phyloP scores from a whole-genome alignment of 1,284 basidiomycete species.

The Takashimella tepidaria region DNA sequence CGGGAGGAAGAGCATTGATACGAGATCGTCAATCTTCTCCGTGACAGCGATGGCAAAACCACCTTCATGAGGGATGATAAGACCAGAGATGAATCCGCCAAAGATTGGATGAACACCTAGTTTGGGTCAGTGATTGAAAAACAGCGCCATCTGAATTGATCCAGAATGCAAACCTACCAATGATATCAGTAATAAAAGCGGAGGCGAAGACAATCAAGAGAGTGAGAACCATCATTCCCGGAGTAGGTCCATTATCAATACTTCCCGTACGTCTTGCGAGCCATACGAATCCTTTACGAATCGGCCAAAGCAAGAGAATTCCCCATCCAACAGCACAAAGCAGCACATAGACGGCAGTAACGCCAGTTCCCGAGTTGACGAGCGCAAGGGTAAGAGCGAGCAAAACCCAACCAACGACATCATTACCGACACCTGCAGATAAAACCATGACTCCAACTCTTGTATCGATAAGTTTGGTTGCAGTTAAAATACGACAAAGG shows the following conservation, averaged over 20 bases:
- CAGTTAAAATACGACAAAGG: conserved; percentile 66
- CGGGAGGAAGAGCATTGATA: conserved; percentile 65
- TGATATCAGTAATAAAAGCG: conserved; percentile 83
- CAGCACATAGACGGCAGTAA: conserved; percentile 76
- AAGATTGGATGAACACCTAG: conserved; percentile 69
- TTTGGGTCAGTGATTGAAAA: no score
- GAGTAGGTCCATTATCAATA: conserved; percentile 64
- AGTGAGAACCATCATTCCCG: conserved; percentile 69
- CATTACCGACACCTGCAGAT: conserved; percentile 90
- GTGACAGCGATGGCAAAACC: conserved; percentile 73
- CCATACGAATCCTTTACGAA: conserved; percentile 61
- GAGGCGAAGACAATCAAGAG: conserved; percentile 70
- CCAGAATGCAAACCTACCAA: conserved; percentile 56
- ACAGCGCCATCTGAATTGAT: background rate
- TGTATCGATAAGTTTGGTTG: conserved; percentile 72
- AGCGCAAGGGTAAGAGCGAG: conserved; percentile 81
- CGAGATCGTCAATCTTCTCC: conserved; percentile 72
- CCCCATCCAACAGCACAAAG: conserved; percentile 76
- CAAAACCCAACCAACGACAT: conserved; percentile 61
- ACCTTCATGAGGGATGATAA: conserved; percentile 82
- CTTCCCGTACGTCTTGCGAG: conserved; percentile 73
- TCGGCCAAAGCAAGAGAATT: conserved; percentile 68
- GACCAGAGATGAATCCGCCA: conserved; percentile 77
- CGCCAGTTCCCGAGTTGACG: conserved; percentile 60
- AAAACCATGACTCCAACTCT: conserved; percentile 89